These are phyloP conservation scores for Apiotrichum brassicae DNA, from an alignment of 1,284 basidiomycete species.

Conservation along the genomic window DNA sequence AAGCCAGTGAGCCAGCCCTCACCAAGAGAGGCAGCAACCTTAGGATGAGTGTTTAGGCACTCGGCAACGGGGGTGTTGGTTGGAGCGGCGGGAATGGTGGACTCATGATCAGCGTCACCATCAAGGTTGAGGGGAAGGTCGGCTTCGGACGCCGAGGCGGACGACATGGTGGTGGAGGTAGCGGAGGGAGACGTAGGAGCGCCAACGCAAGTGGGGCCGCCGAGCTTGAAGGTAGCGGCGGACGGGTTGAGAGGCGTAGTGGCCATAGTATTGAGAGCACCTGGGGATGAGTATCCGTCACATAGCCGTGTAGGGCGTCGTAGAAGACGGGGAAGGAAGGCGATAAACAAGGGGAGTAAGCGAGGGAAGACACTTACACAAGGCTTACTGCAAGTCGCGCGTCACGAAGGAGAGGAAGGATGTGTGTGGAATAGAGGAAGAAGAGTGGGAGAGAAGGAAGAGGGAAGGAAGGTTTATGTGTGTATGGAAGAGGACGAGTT, in stretches of 20 bases:
- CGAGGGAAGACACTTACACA: too few species aligned
- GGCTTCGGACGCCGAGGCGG: neutral
- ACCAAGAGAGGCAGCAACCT: neutral
- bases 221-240: slow-evolving; percentile 2
- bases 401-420: too few species aligned
- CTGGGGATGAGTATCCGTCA: too few species aligned
- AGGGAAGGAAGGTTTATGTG: slow-evolving; percentile 5
- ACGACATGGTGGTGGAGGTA: neutral
- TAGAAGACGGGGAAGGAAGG: neutral
- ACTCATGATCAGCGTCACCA: neutral
- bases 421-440: neutral
- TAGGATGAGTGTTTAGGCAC: neutral
- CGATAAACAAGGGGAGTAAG: too few species aligned
- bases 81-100: neutral
- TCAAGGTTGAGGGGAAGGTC: neutral
- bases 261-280: neutral
- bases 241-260: slow-evolving; percentile 7
- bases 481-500: neutral
- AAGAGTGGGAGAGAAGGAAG: neutral
- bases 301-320: too few species aligned
- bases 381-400: too few species aligned
- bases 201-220: too few species aligned
- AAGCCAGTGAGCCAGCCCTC: slow-evolving; percentile 1
- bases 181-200: neutral
- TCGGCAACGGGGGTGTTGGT: slow-evolving; percentile 3